A percentile compares a stretch with the other conserved stretches of the same genome.
phyloP scores from a whole-genome alignment of 495 filamentous ascomycete species.

The Xylaria acuta region DNA sequence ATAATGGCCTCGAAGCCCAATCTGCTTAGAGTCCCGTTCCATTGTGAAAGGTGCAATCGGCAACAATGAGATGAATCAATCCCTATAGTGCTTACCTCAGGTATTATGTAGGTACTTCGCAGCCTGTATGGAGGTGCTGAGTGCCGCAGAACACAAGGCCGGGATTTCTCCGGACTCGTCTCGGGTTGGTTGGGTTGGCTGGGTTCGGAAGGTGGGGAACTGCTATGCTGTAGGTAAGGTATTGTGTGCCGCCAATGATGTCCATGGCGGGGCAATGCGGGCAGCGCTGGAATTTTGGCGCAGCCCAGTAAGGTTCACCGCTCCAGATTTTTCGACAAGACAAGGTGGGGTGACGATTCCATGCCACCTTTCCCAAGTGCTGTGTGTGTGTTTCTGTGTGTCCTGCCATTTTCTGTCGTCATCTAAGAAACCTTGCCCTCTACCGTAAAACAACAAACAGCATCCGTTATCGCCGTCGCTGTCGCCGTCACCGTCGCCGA shows the following conservation, averaged over 20 bases:
- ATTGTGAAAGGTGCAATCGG: background rate
- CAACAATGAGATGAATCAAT: no score
- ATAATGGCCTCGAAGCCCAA: background rate
- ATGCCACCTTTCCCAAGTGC: conserved; percentile 18
- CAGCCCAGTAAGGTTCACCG: conserved; percentile 18
- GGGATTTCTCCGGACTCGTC: background rate
- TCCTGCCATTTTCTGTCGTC: conserved; percentile 34
- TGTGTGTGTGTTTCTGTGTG: conserved; percentile 19
- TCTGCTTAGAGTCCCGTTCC: background rate
- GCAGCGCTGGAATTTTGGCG: conserved; percentile 16
- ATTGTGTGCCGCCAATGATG: background rate
- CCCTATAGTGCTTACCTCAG: no score
- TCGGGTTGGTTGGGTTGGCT: background rate
- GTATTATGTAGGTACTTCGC: no score
- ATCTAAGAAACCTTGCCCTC: conserved; percentile 14
- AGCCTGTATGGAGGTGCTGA: background rate
- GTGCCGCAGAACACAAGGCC: background rate
- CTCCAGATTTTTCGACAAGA: conserved; percentile 21
- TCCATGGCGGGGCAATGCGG: conserved; percentile 18
- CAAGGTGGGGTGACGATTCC: conserved; percentile 28
- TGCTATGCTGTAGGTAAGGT: background rate
- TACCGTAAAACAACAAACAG: conserved; percentile 3
- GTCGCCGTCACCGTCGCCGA: background rate
- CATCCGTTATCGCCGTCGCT: background rate
- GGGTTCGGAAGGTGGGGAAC: conserved; percentile 9